Evolutionary conservation across 2,329 filamentous ascomycete species (phyloP), one percentile per base, ranked within the genome.

Genomic region (Lachnellula subtilissima): DNA sequence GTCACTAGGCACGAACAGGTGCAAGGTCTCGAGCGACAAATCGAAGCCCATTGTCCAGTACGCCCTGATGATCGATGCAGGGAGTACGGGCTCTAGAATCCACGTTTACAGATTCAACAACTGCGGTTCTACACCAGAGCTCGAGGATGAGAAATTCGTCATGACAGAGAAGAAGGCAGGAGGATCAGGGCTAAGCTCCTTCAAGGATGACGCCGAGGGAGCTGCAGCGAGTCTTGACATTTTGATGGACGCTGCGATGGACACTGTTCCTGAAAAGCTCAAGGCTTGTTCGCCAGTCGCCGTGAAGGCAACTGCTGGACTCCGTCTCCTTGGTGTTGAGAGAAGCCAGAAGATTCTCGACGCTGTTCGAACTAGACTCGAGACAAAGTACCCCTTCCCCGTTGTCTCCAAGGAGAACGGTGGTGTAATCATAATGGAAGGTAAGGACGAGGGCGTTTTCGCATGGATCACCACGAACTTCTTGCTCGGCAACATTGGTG

Each of bases 91-190:
- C 59, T 97, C 94, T 58, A 88, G 94, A 66, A 97, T 99, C 71
- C 95, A 99, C 77, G 91, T 97, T 57, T 99, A 97, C 81, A 89
- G 91, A 71, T 99, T 97, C 83, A 97, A 97, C 80, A 97, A 97
- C 78, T 99, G 93, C 76, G 94, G 92, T 12, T 76, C 90, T 7
- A 92, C 92, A n/a, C 94, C 94, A 25, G 92, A 97, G 75, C 83
- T 99, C 50, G 94, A 99, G 75, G 78, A 85, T 69, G 94, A 99
- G 71, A 82, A 89, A 56, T 99, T 99, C 75, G 86, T 93, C 78
- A 91, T 92, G 88, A 97, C 92, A 11, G 85, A 89, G 71, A 93
- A 91, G 81, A 85, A 82, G 64, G 82, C 89, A 53, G 91, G 91
- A 59, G 94, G 76, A 6, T 67, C 68, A 23, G 86, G 86, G 22